These are phyloP conservation scores for Leccinum imitatum DNA, from an alignment of 768 basidiomycete species.

Conservation along the genomic window DNA sequence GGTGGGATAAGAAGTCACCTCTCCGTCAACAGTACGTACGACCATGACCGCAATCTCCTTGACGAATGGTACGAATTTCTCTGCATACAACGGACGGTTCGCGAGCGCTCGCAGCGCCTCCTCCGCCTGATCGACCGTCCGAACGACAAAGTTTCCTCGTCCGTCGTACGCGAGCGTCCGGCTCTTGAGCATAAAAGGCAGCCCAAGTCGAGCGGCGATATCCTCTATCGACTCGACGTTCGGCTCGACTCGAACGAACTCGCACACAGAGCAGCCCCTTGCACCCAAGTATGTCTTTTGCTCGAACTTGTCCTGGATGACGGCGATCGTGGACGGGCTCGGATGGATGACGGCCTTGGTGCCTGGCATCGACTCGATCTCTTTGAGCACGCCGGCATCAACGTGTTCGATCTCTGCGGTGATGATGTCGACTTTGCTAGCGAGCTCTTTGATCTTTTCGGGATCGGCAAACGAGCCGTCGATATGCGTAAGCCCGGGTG, in stretches of 20 bases:
- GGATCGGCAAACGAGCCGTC: slow-evolving; percentile 89
- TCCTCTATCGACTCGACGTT: slow-evolving; percentile 49
- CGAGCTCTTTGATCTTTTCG: slow-evolving; percentile 75
- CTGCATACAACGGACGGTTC: slow-evolving; percentile 82
- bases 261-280: slow-evolving; percentile 51
- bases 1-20: slow-evolving; percentile 80
- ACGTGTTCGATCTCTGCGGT: slow-evolving; percentile 99
- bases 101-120: slow-evolving; percentile 54
- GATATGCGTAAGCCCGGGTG: slow-evolving; percentile 56
- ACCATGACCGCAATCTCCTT: slow-evolving; percentile 98
- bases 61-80: slow-evolving; percentile 87
- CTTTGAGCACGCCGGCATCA: slow-evolving; percentile 69
- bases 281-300: slow-evolving; percentile 61
- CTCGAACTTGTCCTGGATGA: slow-evolving; percentile 77
- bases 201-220: slow-evolving; percentile 60
- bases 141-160: slow-evolving; percentile 83
- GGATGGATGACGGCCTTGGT: slow-evolving; percentile 58
- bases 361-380: slow-evolving; percentile 30
- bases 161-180: slow-evolving; percentile 97
- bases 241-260: slow-evolving; percentile 61
- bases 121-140: slow-evolving; percentile 48
- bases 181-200: slow-evolving; percentile 95
- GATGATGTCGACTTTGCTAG: slow-evolving; percentile 76
- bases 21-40: slow-evolving; percentile 72
- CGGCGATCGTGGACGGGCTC: slow-evolving; percentile 72